Conservation (phyloP, 768 basidiomycete species). For the Hysterangium stoloniferum region DNA sequence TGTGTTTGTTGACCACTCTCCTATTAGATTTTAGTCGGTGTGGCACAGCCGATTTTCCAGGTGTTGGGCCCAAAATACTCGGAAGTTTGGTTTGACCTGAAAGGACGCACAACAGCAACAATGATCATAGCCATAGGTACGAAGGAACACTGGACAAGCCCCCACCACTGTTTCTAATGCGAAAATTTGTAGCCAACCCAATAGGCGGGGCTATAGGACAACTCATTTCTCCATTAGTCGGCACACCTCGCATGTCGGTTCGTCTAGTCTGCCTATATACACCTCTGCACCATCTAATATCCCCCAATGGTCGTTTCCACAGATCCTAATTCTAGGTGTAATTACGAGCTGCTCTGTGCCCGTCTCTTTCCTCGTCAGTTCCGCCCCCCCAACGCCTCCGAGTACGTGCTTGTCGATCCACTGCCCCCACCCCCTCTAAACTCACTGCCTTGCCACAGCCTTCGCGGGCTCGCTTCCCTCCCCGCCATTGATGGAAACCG, state of each 20-base stretch:
- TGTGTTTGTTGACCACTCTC: background rate
- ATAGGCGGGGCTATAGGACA: constrained; percentile 69
- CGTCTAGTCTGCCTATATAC: constrained; percentile 20
- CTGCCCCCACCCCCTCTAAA: background rate
- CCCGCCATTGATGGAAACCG: background rate
- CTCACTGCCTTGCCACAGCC: background rate
- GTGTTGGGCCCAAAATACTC: constrained; percentile 76
- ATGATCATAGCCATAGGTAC: constrained; percentile 44
- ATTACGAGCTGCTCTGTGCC: constrained; percentile 57
- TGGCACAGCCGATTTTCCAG: constrained; percentile 69
- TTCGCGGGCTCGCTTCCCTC: background rate
- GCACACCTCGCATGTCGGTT: constrained; percentile 50
- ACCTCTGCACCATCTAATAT: background rate
- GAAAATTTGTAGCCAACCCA: constrained; percentile 44
- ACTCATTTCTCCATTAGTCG: constrained; percentile 58
- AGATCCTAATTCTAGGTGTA: constrained; percentile 69
- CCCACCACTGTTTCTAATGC: background rate
- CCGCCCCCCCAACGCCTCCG: constrained; percentile 67
- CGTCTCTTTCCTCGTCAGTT: constrained; percentile 47
- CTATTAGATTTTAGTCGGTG: constrained; percentile 47
- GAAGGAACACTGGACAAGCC: no score
- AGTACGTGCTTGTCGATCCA: constrained; percentile 55
- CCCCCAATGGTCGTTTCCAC: background rate
- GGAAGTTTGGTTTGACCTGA: constrained; percentile 74
- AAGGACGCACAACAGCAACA: constrained; percentile 70